These are phyloP conservation scores for Aureobasidium pullulans DNA, from an alignment of 2,329 filamentous ascomycete genomes.

Conservation along the genomic window DNA sequence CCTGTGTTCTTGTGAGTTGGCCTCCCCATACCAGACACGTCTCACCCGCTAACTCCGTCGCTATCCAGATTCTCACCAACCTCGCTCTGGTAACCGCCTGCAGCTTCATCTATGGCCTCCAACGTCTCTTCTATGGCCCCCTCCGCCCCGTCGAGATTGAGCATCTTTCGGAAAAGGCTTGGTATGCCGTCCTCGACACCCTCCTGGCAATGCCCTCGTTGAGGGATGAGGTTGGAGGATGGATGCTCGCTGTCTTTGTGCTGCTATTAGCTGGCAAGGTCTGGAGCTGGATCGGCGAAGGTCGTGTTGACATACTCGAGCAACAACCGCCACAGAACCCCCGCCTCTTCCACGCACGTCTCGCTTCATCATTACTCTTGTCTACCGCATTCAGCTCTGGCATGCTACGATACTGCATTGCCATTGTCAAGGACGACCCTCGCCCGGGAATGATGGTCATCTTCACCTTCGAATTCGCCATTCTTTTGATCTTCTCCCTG, in stretches of 20 bases:
- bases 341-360: slow-evolving; percentile 73
- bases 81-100: slow-evolving; percentile 75
- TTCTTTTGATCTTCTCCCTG: slow-evolving; percentile 70
- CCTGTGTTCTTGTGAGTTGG: slow-evolving; percentile 70
- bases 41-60: slow-evolving; percentile 8
- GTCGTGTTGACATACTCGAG: slow-evolving; percentile 86
- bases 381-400: slow-evolving; percentile 73
- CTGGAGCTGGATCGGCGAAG: slow-evolving; percentile 97
- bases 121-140: slow-evolving; percentile 81
- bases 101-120: slow-evolving; percentile 75
- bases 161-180: slow-evolving; percentile 92
- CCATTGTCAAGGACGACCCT: slow-evolving; percentile 76
- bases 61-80: slow-evolving; percentile 73
- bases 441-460: slow-evolving; percentile 99
- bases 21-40: background rate
- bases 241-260: slow-evolving; percentile 96
- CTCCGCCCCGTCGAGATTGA: slow-evolving; percentile 92
- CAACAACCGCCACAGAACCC: slow-evolving; percentile 91
- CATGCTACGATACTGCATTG: slow-evolving; percentile 74
- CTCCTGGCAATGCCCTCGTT: slow-evolving; percentile 98
- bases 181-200: slow-evolving; percentile 97
- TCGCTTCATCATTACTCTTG: slow-evolving; percentile 69
- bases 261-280: slow-evolving; percentile 87
- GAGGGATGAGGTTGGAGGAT: slow-evolving; percentile 85
- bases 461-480: slow-evolving; percentile 96